phyloP scores from a whole-genome alignment of 75 land plant genomes.

The Picea sitchensis region DNA sequence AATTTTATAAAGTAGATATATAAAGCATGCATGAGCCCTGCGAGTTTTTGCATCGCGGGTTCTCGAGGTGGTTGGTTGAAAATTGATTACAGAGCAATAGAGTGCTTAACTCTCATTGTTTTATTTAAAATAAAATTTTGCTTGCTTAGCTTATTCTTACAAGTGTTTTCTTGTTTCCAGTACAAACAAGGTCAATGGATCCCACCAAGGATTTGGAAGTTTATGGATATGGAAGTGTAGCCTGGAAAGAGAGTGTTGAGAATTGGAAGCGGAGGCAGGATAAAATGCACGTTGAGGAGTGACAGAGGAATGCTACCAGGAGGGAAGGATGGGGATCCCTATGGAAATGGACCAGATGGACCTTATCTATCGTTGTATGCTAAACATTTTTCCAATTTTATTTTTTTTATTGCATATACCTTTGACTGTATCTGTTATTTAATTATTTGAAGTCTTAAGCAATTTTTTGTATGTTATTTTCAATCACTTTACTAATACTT shows the following conservation, averaged over 20 bases:
- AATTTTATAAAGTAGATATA: no score
- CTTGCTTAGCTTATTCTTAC: neutral
- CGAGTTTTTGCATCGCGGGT: no score
- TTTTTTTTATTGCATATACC: neutral
- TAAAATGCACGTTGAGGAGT: slow-evolving; percentile 41
- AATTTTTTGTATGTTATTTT: neutral
- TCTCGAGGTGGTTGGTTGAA: no score
- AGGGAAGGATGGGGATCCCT: slow-evolving; percentile 36
- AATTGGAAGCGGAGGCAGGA: slow-evolving; percentile 82
- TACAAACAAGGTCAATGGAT: slow-evolving; percentile 77
- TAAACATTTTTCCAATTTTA: neutral
- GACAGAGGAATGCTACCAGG: slow-evolving; percentile 4
- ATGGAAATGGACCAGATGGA: slow-evolving; percentile 2
- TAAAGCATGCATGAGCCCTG: no score
- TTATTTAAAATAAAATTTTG: neutral
- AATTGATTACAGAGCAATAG: neutral
- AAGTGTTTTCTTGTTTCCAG: slow-evolving; percentile 23
- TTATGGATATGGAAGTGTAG: slow-evolving; percentile 97
- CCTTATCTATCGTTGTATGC: slow-evolving; percentile 75
- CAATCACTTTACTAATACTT: neutral
- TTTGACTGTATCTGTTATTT: neutral
- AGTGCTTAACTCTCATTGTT: neutral
- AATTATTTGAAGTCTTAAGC: neutral
- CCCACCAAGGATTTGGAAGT: slow-evolving; percentile 84
- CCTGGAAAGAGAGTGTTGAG: slow-evolving; percentile 93